phyloP scores from a whole-genome alignment of 345 rosid genomes.

The Lagerstroemia speciosa region DNA sequence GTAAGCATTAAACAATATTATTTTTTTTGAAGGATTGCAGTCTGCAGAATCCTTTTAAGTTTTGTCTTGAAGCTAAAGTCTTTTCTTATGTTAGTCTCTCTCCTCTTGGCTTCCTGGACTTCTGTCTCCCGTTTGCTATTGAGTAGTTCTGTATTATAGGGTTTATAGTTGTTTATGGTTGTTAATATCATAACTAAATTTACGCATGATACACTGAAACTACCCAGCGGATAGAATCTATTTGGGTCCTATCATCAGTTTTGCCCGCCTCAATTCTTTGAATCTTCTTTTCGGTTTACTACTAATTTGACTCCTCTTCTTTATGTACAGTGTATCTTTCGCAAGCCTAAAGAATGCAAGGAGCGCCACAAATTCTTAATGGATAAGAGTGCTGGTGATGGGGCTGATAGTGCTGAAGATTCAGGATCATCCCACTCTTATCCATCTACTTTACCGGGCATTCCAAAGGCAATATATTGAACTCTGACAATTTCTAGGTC shows the following conservation, averaged over 20 bases:
- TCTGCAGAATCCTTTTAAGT: neutral
- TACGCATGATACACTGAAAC: neutral
- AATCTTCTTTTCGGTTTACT: neutral
- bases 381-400: constrained; percentile 87
- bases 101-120: too few relatives aligned
- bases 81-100: too few relatives aligned
- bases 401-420: constrained; percentile 98
- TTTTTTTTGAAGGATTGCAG: neutral
- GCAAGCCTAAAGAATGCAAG: constrained; percentile 88
- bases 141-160: too few relatives aligned
- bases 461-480: constrained; percentile 63
- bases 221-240: too few relatives aligned
- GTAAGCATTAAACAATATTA: constrained; percentile 28
- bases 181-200: neutral
- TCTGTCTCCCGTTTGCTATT: too few relatives aligned
- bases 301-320: neutral
- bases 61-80: too few relatives aligned
- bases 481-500: neutral
- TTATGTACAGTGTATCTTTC: constrained; percentile 62
- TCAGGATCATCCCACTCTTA: constrained; percentile 96
- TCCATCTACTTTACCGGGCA: constrained; percentile 98
- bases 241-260: too few relatives aligned
- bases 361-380: constrained; percentile 90
- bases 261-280: neutral
- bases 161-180: neutral